Percentiles rank a stretch among this genome's conserved stretches.
These are phyloP conservation scores for Cladosporium halotolerans DNA, from an alignment of 2,329 filamentous ascomycete species.

Conservation along the genomic window DNA sequence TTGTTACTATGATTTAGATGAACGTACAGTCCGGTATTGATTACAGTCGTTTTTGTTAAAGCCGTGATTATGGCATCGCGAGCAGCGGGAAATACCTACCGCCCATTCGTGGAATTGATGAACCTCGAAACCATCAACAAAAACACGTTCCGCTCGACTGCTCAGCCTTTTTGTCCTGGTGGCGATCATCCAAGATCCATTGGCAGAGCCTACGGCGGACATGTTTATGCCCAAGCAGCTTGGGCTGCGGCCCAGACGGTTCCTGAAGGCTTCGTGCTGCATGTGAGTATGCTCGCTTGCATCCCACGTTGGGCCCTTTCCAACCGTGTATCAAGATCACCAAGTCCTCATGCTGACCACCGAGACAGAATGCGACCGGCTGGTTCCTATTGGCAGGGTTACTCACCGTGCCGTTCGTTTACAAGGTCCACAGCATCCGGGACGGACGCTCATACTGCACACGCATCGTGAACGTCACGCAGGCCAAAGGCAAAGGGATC, in stretches of 20 bases:
- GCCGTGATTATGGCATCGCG: not conserved
- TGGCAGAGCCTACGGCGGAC: slow-evolving; percentile 47
- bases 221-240: slow-evolving; percentile 52
- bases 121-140: slow-evolving; percentile 37
- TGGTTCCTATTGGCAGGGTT: slow-evolving; percentile 46
- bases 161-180: slow-evolving; percentile 39
- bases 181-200: slow-evolving; percentile 22
- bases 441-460: slow-evolving; percentile 49
- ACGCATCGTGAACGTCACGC: slow-evolving; percentile 46
- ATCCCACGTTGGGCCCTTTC: not conserved
- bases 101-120: slow-evolving; percentile 37
- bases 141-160: slow-evolving; percentile 34
- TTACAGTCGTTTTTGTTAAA: too few relatives aligned
- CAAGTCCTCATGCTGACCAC: not conserved
- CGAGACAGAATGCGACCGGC: slow-evolving; percentile 44
- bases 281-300: slow-evolving; percentile 34
- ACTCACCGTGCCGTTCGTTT: slow-evolving; percentile 44
- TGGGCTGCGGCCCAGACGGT: slow-evolving; percentile 53
- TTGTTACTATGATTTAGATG: too few relatives aligned
- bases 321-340: not conserved
- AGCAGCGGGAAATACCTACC: slow-evolving; percentile 26
- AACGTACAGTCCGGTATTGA: too few relatives aligned
- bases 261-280: slow-evolving; percentile 43
- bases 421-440: slow-evolving; percentile 45
- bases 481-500: slow-evolving; percentile 38